phyloP scores from a whole-genome alignment of 768 basidiomycete species.

The Peribolospora kevripleyi region DNA sequence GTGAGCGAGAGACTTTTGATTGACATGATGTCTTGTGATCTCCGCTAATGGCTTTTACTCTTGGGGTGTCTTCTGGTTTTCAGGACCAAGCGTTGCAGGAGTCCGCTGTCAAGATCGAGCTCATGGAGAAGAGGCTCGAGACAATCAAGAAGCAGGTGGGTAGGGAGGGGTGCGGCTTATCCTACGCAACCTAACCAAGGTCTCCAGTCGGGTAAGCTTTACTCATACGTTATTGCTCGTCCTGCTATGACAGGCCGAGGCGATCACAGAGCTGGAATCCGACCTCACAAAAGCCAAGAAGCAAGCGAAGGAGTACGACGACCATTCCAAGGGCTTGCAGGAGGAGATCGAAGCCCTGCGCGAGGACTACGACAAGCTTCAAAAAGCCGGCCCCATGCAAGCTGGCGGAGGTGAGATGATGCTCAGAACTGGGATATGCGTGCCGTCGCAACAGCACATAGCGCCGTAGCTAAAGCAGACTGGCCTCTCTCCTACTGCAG shows the following conservation, averaged over 20 bases:
- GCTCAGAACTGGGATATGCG: too few relatives aligned
- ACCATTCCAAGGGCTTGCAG: neutral
- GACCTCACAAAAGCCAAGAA: constrained; percentile 59
- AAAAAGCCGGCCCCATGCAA: too few relatives aligned
- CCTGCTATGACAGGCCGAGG: constrained; percentile 30
- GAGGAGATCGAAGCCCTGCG: constrained; percentile 86
- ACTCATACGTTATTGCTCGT: neutral
- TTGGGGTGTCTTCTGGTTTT: neutral
- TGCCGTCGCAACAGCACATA: too few relatives aligned
- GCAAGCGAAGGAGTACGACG: constrained; percentile 64
- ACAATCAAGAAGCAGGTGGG: constrained; percentile 52
- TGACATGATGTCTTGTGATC: neutral
- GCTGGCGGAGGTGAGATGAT: too few relatives aligned
- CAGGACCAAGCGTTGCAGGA: constrained; percentile 83
- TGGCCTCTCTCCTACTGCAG: too few relatives aligned
- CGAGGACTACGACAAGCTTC: constrained; percentile 42
- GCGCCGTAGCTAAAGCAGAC: too few relatives aligned
- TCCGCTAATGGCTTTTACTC: neutral
- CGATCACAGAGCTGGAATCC: constrained; percentile 51
- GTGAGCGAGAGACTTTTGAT: constrained; percentile 12
- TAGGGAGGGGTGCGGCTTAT: neutral
- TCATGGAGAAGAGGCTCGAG: constrained; percentile 83
- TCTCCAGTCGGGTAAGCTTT: neutral
- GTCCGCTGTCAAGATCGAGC: constrained; percentile 67
- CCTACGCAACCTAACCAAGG: neutral